These are phyloP conservation scores for Coniochaeta prunicola DNA, from an alignment of 2,329 filamentous ascomycete species.

Conservation along the genomic window DNA sequence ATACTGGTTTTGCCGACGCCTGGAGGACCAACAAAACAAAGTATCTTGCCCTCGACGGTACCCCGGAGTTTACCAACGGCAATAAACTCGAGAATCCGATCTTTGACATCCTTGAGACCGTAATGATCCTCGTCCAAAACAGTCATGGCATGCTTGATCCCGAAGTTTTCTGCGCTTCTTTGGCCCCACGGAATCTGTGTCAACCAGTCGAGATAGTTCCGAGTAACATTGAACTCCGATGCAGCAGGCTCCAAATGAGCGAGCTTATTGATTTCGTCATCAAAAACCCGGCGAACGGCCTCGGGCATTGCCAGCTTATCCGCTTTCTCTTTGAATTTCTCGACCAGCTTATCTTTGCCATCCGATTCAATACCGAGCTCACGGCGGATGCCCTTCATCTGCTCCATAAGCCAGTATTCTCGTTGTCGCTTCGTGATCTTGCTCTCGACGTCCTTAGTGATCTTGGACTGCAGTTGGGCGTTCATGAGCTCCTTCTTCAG, in stretches of 20 bases:
- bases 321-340: constrained; percentile 95
- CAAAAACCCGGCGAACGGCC: constrained; percentile 92
- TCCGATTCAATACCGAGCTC: constrained; percentile 96
- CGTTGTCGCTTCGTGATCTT: constrained; percentile 97
- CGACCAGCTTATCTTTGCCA: constrained; percentile 95
- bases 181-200: constrained; percentile 98
- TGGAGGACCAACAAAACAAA: constrained; percentile 94
- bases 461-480: constrained; percentile 92
- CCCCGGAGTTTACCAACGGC: constrained; percentile 95
- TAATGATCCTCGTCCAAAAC: constrained; percentile 97
- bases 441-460: constrained; percentile 92
- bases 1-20: constrained; percentile 99
- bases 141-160: constrained; percentile 80
- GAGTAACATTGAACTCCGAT: constrained; percentile 96
- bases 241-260: constrained; percentile 91
- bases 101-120: constrained; percentile 95
- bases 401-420: constrained; percentile 98
- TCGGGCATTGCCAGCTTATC: constrained; percentile 94
- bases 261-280: constrained; percentile 96
- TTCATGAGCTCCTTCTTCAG: constrained; percentile 99
- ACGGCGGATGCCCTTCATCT: constrained; percentile 96
- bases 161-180: constrained; percentile 92
- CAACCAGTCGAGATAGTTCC: constrained; percentile 97
- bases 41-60: constrained; percentile 95
- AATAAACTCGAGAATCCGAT: constrained; percentile 96